Base-by-base conservation (phyloP, 2,329 filamentous ascomycete species). In the Sporothrix mexicana region DNA sequence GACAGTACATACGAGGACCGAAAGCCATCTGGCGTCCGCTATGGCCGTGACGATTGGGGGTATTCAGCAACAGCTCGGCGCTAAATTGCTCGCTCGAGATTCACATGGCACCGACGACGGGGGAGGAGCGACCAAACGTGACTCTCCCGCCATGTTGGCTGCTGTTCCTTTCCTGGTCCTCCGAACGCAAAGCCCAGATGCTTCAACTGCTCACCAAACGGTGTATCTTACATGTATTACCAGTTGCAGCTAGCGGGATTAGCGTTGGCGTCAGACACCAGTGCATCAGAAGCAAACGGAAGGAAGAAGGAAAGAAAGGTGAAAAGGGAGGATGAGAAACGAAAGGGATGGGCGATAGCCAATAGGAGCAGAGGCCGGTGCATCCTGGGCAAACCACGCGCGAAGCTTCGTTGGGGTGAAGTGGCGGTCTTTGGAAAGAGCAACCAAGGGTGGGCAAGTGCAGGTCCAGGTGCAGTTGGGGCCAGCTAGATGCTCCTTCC, bases 81-180 rank as follows among this genome's bases (percentile, higher is more conserved):
- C 68, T 70, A 61, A 70, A 70, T n/a, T 47, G 41, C 53, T 70
- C 68, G 68, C 68, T 70, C 49, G 68, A 43, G 51, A 55, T 70
- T 70, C 53, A 59, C 41, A 49, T 61, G 49, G 49, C 30, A 59
- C 13, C 51, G 43, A 49, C 68, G n/a, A 57, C 30, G n/a, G 30
- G 23, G 53, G 10, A 66, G 61, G 41, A 47, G 59, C 59, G 36
- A 43, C 36, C n/a, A 36, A 45, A 64, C 59, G 59, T n/a, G 17
- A n/a, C 36, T 23, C n/a, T 64, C 36, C 20, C 59, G 36, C 41
- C 41, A 25, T 55, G 45, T 59, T 25, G 55, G 55, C 25, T 36
- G 55, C 36, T 13, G 55, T 7, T 43, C 41, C 41, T 66, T 66
- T 41, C 61, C 61, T 66, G 41, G 61, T 2, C 17, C 41, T 45